A percentile compares a stretch with the other conserved stretches of the same genome.
Conservation (phyloP, 1,284 basidiomycete genomes). For the Erythrobasidium hasegawianum region DNA sequence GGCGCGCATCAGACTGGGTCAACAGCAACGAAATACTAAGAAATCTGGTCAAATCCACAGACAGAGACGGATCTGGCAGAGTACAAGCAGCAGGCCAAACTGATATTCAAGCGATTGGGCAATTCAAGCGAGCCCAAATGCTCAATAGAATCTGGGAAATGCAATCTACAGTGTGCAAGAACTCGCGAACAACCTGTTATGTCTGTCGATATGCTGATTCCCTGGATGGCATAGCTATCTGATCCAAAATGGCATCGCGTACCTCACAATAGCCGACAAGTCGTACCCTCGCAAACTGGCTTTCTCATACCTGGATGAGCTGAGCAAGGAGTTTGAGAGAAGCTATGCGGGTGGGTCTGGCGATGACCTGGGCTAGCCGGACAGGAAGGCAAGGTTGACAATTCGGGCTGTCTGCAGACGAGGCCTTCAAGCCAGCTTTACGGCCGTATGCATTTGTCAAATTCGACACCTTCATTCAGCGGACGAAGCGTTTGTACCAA, state of each 20-base stretch:
- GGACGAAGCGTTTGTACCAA: slow-evolving; percentile 89
- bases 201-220: no score
- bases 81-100: slow-evolving; percentile 96
- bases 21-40: slow-evolving; percentile 16
- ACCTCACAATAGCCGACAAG: slow-evolving; percentile 91
- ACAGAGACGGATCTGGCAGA: slow-evolving; percentile 89
- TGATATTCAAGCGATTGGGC: slow-evolving; percentile 89
- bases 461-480: slow-evolving; percentile 98
- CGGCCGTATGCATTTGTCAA: slow-evolving; percentile 93
- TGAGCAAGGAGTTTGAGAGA: slow-evolving; percentile 82
- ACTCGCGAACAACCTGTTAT: slow-evolving; percentile 38
- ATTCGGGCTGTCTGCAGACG: slow-evolving; percentile 37
- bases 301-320: slow-evolving; percentile 94
- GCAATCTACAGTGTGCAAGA: slow-evolving; percentile 73
- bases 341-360: slow-evolving; percentile 47
- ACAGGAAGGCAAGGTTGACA: slow-evolving; percentile 30
- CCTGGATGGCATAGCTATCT: slow-evolving; percentile 62
- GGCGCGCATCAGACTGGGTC: no score
- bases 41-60: slow-evolving; percentile 53
- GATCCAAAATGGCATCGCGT: slow-evolving; percentile 87
- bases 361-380: neutral
- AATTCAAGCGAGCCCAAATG: slow-evolving; percentile 90
- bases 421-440: slow-evolving; percentile 41
- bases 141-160: slow-evolving; percentile 92
- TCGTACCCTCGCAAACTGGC: slow-evolving; percentile 96